Conservation (phyloP, 2,329 filamentous ascomycete species). For the Oidium heveae region DNA sequence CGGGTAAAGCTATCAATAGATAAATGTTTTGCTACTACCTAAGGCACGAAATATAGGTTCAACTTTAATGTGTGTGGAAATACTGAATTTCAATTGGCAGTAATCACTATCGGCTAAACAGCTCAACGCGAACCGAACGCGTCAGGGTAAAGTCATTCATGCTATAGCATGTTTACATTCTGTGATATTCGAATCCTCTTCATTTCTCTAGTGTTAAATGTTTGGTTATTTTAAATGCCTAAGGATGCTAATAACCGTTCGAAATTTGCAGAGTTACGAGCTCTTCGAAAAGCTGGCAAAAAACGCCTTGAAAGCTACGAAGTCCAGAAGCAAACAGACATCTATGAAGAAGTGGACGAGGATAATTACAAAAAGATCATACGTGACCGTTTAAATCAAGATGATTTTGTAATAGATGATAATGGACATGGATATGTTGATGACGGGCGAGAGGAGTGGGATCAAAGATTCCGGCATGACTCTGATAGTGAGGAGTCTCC, state of each 20-base stretch:
- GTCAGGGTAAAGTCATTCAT: too few species aligned
- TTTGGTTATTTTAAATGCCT: constrained; percentile 8
- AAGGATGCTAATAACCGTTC: constrained; percentile 13
- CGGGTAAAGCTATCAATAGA: too few species aligned
- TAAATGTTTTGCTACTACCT: too few species aligned
- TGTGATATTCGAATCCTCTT: too few species aligned
- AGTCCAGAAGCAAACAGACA: constrained; percentile 54
- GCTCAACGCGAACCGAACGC: too few species aligned
- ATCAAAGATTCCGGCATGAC: constrained; percentile 35
- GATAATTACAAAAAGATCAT: constrained; percentile 95
- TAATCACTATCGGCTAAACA: too few species aligned
- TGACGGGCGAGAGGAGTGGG: constrained; percentile 86
- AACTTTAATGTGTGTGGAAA: too few species aligned
- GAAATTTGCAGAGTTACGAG: constrained; percentile 54
- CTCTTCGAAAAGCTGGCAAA: constrained; percentile 69
- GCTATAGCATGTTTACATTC: too few species aligned
- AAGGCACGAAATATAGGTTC: too few species aligned
- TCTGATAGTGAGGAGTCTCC: constrained; percentile 53
- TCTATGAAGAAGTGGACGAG: constrained; percentile 94
- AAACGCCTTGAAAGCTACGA: constrained; percentile 74
- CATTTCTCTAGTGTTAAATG: too few species aligned
- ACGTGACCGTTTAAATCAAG: constrained; percentile 62
- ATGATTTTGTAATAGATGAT: constrained; percentile 97
- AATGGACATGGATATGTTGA: constrained; percentile 94
- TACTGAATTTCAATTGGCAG: too few species aligned